These are phyloP conservation scores for Allantophomopsis cytisporea DNA, from an alignment of 2,329 filamentous ascomycete genomes.

Conservation along the genomic window DNA sequence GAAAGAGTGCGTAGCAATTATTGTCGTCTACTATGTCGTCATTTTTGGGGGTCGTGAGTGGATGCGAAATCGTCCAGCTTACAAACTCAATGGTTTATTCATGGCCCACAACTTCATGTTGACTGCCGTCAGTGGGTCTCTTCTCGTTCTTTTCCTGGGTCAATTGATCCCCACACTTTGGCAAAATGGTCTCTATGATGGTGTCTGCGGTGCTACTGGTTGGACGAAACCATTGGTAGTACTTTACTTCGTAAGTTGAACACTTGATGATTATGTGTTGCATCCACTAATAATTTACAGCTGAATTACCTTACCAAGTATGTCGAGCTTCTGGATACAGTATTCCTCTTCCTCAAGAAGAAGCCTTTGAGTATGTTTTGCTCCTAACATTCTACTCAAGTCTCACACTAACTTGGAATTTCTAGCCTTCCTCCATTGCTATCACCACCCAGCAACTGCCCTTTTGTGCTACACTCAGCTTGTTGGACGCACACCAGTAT, in stretches of 20 bases:
- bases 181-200: constrained; percentile 66
- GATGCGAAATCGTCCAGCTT: constrained; percentile 11
- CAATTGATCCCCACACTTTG: constrained; percentile 12
- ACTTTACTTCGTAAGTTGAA: constrained; percentile 74
- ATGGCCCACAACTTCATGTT: constrained; percentile 13
- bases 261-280: background rate
- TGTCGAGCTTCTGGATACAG: constrained; percentile 14
- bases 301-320: constrained; percentile 16
- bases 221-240: constrained; percentile 92
- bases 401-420: constrained; percentile 1
- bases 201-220: constrained; percentile 75
- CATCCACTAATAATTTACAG: constrained; percentile 4
- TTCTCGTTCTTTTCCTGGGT: constrained; percentile 13
- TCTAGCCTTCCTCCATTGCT: constrained; percentile 14
- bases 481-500: constrained; percentile 13
- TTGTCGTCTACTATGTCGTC: constrained; percentile 11
- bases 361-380: constrained; percentile 13
- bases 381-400: background rate
- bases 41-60: constrained; percentile 14
- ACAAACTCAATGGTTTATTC: constrained; percentile 12
- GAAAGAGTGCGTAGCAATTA: constrained; percentile 7
- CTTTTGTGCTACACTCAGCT: constrained; percentile 15
- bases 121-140: constrained; percentile 9
- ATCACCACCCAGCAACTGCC: constrained; percentile 15
- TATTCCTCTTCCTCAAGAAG: constrained; percentile 16